Evolutionary conservation across 2,329 filamentous ascomycete genomes (phyloP).

Genomic region (Colletotrichum sp.): DNA sequence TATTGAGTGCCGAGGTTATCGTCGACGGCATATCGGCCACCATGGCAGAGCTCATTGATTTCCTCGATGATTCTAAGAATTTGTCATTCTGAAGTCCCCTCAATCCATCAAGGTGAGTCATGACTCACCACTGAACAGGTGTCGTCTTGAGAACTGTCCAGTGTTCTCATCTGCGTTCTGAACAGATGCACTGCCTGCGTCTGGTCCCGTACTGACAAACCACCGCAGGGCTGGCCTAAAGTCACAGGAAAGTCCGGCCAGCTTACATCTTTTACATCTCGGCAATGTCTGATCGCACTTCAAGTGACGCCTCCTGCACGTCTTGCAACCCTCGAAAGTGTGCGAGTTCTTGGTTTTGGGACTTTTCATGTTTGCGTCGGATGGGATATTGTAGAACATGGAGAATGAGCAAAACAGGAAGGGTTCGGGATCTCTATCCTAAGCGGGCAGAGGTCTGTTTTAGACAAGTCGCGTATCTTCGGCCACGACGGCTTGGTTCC

Average conservation of each 20-base stretch:
- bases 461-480: not conserved
- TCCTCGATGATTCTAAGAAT: not conserved
- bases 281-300: not conserved
- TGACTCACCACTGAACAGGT: not conserved
- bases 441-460: not conserved
- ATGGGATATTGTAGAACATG: not conserved
- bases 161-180: not conserved
- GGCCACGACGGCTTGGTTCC: not conserved
- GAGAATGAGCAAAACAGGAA: not conserved
- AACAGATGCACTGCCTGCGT: not conserved
- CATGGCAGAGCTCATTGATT: not conserved
- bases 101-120: not conserved
- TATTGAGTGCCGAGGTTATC: not conserved
- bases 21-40: not conserved
- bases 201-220: not conserved
- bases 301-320: not conserved
- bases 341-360: not conserved
- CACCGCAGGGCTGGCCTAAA: not conserved
- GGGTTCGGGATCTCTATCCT: not conserved
- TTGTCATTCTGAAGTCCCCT: not conserved
- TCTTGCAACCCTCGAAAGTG: not conserved
- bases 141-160: not conserved
- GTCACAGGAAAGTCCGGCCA: not conserved
- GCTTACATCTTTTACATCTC: not conserved
- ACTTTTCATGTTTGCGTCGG: not conserved